Percentiles rank a stretch among this genome's conserved stretches.
phyloP scores from a whole-genome alignment of 257 asterid genomes.

The Nicotiana tabacum region DNA sequence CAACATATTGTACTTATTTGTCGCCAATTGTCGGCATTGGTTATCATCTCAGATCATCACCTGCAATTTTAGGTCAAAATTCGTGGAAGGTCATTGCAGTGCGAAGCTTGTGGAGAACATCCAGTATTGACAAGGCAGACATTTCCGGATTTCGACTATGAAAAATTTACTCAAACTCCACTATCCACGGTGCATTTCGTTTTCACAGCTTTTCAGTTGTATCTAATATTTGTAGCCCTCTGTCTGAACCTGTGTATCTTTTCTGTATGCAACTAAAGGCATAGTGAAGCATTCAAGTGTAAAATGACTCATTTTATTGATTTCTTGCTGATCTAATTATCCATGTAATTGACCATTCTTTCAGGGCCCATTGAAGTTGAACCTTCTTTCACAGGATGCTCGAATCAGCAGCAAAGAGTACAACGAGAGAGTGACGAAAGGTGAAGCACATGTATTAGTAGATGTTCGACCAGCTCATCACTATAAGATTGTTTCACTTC shows the following conservation, averaged over 20 bases:
- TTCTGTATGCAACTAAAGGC: not conserved
- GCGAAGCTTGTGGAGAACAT: constrained; percentile 74
- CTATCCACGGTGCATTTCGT: constrained; percentile 51
- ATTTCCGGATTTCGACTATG: constrained; percentile 60
- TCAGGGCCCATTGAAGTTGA: constrained; percentile 76
- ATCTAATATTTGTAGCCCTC: not conserved
- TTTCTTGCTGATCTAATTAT: not conserved
- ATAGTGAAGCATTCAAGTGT: not conserved
- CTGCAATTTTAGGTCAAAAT: constrained; percentile 52
- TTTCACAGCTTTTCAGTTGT: not conserved
- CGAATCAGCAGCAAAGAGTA: constrained; percentile 82
- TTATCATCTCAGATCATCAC: not conserved
- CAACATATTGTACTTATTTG: not conserved
- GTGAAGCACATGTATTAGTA: constrained; percentile 61
- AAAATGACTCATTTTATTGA: not conserved
- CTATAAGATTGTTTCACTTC: constrained; percentile 67
- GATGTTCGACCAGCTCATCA: constrained; percentile 95
- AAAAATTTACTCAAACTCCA: constrained; percentile 66
- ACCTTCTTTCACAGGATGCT: constrained; percentile 57
- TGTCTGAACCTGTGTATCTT: not conserved
- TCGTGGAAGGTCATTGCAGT: constrained; percentile 71
- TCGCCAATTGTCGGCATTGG: not conserved
- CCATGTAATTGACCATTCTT: not conserved
- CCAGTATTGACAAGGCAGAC: constrained; percentile 39
- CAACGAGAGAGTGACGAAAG: constrained; percentile 35